Evolutionary conservation across 768 basidiomycete species (phyloP).

Genomic region (Tricholoma terreum): DNA sequence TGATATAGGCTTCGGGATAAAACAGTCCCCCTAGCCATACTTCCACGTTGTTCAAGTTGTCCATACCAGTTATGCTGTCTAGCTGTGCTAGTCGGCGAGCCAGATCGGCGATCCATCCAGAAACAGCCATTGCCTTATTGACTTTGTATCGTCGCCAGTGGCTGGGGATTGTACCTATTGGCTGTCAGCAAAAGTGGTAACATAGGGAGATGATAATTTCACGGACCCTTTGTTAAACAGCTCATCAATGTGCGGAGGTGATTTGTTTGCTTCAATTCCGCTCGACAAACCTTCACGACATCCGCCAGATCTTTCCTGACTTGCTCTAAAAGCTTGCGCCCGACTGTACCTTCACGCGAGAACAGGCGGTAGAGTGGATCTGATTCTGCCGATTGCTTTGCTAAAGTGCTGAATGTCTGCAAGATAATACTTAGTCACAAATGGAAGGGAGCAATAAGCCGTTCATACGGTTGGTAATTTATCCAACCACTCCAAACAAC

Average conservation of each 20-base stretch:
- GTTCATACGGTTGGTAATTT: constrained; percentile 68
- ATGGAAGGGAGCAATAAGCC: not conserved
- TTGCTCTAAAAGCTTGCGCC: constrained; percentile 69
- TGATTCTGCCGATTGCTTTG: constrained; percentile 65
- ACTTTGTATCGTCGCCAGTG: constrained; percentile 93
- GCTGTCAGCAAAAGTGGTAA: not conserved
- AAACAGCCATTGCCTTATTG: constrained; percentile 73
- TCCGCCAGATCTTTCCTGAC: constrained; percentile 81
- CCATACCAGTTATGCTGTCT: constrained; percentile 61
- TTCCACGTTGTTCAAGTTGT: constrained; percentile 64
- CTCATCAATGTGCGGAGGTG: constrained; percentile 91
- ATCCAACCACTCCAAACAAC: constrained; percentile 81
- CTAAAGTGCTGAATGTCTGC: constrained; percentile 62
- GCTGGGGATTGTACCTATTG: constrained; percentile 76
- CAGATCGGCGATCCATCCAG: constrained; percentile 84
- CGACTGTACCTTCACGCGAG: constrained; percentile 81
- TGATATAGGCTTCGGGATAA: constrained; percentile 95
- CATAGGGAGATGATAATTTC: too few relatives aligned
- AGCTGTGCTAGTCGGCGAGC: constrained; percentile 80
- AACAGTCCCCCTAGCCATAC: constrained; percentile 95
- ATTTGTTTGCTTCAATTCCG: constrained; percentile 92
- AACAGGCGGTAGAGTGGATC: constrained; percentile 91
- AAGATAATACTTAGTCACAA: constrained; percentile 11
- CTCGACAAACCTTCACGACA: constrained; percentile 81
- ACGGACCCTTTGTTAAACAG: constrained; percentile 79